These are phyloP conservation scores for Gossypium australe DNA, from an alignment of 345 rosid species.

Conservation along the genomic window DNA sequence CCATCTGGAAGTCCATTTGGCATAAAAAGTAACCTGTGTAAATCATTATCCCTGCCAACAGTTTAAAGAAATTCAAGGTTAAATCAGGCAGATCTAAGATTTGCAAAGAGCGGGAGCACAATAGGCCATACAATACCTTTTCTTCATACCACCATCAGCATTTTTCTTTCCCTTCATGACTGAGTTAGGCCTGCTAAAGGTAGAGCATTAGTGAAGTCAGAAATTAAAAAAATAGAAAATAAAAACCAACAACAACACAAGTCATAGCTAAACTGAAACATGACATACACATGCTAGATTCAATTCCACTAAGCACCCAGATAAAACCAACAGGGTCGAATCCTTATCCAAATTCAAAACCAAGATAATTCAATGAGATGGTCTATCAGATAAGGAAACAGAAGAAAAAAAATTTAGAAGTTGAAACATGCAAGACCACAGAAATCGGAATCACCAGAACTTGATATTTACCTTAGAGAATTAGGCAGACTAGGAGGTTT, in stretches of 20 bases:
- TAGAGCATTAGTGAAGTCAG: conserved; percentile 4
- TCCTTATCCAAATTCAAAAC: background rate
- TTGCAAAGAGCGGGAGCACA: conserved; percentile 11
- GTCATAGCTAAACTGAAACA: background rate
- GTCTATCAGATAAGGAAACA: background rate
- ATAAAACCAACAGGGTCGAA: background rate
- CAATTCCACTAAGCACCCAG: background rate
- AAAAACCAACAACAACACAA: background rate
- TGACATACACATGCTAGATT: background rate
- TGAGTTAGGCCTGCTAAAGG: conserved; percentile 44
- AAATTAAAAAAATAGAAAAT: background rate
- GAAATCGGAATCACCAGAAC: background rate
- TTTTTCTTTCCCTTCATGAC: conserved; percentile 48
- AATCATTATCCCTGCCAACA: conserved; percentile 85
- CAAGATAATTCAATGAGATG: background rate
- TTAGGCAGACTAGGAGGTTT: conserved; percentile 2
- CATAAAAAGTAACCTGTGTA: conserved; percentile 89
- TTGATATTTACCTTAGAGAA: conserved; percentile 2
- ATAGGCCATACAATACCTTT: conserved; percentile 37
- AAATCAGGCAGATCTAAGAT: conserved; percentile 5
- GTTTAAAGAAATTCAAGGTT: conserved; percentile 6
- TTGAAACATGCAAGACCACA: background rate
- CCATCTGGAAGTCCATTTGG: conserved; percentile 97
- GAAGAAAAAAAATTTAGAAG: background rate
- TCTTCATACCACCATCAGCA: conserved; percentile 62